phyloP scores from a whole-genome alignment of 2,329 filamentous ascomycete genomes.

The Nemania diffusa region DNA sequence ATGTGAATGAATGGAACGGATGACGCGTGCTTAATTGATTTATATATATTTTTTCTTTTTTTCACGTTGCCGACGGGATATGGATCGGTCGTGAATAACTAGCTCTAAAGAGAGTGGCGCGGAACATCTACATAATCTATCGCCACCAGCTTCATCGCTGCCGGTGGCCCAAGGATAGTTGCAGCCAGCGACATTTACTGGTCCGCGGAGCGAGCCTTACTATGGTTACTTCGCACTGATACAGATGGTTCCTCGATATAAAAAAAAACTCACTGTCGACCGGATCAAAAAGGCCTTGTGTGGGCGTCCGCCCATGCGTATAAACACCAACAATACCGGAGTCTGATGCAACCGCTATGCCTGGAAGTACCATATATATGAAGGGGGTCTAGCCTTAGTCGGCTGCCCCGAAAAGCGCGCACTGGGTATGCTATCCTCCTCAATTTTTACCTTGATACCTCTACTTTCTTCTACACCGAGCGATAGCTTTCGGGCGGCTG shows the following conservation, averaged over 20 bases:
- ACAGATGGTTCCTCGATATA: neutral
- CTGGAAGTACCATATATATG: neutral
- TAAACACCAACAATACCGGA: neutral
- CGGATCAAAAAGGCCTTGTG: neutral
- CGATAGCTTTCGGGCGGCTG: neutral
- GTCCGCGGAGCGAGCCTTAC: neutral
- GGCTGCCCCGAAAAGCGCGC: neutral
- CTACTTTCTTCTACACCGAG: constrained; percentile 1
- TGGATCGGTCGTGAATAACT: neutral
- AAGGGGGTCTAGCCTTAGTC: neutral
- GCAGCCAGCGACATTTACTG: neutral
- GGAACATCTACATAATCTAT: neutral
- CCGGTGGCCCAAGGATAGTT: neutral
- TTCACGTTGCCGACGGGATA: neutral
- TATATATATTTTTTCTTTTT: neutral
- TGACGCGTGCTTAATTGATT: neutral
- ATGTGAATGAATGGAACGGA: no score
- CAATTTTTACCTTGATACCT: no score
- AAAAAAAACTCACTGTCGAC: neutral
- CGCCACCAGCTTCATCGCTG: neutral
- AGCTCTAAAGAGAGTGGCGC: constrained; percentile 5
- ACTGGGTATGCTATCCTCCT: neutral
- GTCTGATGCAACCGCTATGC: neutral
- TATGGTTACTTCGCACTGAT: neutral
- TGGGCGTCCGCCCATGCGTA: neutral